phyloP scores from a whole-genome alignment of 2,329 filamentous ascomycete species.

The Seiridium cupressi region DNA sequence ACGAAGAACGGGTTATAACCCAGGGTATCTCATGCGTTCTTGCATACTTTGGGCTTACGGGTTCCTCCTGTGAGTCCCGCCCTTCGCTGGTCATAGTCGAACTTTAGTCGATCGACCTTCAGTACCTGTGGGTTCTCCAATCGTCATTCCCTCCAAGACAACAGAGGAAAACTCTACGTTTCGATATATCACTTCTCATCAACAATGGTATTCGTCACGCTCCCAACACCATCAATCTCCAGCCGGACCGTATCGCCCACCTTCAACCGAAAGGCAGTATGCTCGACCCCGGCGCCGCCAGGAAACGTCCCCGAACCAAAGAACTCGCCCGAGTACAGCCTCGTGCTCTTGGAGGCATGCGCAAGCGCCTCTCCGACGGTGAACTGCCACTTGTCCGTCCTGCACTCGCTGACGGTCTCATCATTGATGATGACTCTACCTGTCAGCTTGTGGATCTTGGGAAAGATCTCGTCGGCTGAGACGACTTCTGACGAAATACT shows the following conservation, averaged over 20 bases:
- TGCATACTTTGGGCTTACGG: no score
- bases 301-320: conserved; percentile 24
- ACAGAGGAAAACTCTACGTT: no score
- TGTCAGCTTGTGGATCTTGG: conserved; percentile 13
- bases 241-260: conserved; percentile 21
- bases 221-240: conserved; percentile 24
- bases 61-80: no score
- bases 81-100: no score
- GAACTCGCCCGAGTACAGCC: conserved; percentile 23
- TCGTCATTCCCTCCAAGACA: no score
- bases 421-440: conserved; percentile 21
- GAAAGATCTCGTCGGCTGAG: conserved; percentile 20
- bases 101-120: no score
- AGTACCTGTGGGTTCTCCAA: no score
- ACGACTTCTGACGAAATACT: conserved; percentile 21
- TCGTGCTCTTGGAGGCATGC: conserved; percentile 19
- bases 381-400: conserved; percentile 19
- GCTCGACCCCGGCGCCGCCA: conserved; percentile 21
- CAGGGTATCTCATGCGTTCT: no score
- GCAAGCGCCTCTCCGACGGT: conserved; percentile 20
- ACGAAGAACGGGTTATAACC: no score
- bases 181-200: conserved; percentile 5
- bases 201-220: conserved; percentile 23
- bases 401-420: conserved; percentile 15
- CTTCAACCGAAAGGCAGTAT: conserved; percentile 17